These are phyloP conservation scores for Phytophthora ramorum DNA, from an alignment of 352 stramenopile genomes.

Conservation along the genomic window DNA sequence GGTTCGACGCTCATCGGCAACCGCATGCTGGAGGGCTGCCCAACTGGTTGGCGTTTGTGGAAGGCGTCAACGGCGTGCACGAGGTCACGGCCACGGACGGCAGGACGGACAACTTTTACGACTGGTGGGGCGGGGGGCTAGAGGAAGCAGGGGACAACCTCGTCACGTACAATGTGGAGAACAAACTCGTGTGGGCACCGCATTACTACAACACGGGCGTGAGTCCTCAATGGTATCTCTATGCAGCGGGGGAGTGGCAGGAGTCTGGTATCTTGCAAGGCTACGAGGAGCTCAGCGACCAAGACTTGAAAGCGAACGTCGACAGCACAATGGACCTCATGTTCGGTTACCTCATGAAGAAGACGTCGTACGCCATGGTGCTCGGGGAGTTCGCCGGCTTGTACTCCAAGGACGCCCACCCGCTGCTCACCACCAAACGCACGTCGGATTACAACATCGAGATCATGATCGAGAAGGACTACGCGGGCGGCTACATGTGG, in stretches of 20 bases:
- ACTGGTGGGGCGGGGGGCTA: constrained; percentile 71
- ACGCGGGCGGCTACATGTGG: constrained; percentile 71
- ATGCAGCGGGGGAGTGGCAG: constrained; percentile 14
- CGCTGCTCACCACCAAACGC: constrained; percentile 51
- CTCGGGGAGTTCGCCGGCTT: constrained; percentile 62
- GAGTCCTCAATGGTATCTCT: constrained; percentile 64
- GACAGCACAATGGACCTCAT: constrained; percentile 64
- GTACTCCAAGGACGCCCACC: constrained; percentile 49
- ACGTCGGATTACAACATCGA: constrained; percentile 58
- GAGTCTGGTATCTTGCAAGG: constrained; percentile 34
- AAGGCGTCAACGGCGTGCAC: constrained; percentile 45
- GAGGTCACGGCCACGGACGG: constrained; percentile 35
- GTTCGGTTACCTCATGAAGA: constrained; percentile 61
- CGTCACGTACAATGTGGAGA: constrained; percentile 30
- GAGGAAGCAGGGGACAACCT: constrained; percentile 38
- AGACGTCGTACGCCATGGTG: constrained; percentile 47
- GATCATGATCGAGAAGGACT: constrained; percentile 47
- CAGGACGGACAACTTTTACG: constrained; percentile 46
- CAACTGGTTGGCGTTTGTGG: constrained; percentile 72
- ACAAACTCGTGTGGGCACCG: constrained; percentile 73
- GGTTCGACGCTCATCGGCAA: constrained; percentile 62
- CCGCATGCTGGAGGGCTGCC: constrained; percentile 61
- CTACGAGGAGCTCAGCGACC: constrained; percentile 52
- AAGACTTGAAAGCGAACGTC: constrained; percentile 53
- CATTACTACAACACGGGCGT: constrained; percentile 81